Percentiles rank a stretch among this genome's conserved stretches.
These are phyloP conservation scores for Comarum palustre DNA, from an alignment of 306 rosid genomes.

Conservation along the genomic window DNA sequence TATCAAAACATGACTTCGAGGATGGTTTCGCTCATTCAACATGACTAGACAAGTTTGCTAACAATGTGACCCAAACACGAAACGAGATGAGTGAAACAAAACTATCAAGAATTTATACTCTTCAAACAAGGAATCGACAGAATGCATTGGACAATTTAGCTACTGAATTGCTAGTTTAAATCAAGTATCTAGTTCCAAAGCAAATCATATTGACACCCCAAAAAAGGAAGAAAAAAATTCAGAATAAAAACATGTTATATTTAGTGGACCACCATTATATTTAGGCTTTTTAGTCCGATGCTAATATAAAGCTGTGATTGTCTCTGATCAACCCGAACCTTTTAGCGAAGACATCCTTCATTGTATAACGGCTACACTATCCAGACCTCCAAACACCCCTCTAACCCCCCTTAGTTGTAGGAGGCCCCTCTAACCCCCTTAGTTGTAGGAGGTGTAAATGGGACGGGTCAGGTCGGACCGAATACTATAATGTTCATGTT, in stretches of 20 bases:
- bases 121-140: neutral
- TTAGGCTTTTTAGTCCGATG: neutral
- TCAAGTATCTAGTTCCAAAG: slow-evolving; percentile 11
- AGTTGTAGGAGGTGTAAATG: no score
- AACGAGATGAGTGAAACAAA: neutral
- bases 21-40: no score
- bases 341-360: neutral
- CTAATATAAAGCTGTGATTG: neutral
- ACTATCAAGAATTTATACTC: neutral
- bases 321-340: neutral
- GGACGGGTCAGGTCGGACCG: no score
- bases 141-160: neutral
- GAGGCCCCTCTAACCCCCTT: no score
- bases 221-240: neutral
- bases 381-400: neutral
- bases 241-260: slow-evolving; percentile 15
- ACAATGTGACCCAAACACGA: neutral
- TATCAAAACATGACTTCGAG: no score
- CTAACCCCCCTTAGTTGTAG: neutral
- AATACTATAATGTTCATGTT: no score
- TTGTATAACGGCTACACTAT: slow-evolving; percentile 6
- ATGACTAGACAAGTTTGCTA: no score
- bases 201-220: neutral
- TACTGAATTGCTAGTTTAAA: neutral
- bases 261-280: slow-evolving; percentile 7